Percentiles rank a stretch among this genome's conserved stretches.
These are phyloP conservation scores for Ceratocystis smalleyi DNA, from an alignment of 2,329 filamentous ascomycete species.

Conservation along the genomic window DNA sequence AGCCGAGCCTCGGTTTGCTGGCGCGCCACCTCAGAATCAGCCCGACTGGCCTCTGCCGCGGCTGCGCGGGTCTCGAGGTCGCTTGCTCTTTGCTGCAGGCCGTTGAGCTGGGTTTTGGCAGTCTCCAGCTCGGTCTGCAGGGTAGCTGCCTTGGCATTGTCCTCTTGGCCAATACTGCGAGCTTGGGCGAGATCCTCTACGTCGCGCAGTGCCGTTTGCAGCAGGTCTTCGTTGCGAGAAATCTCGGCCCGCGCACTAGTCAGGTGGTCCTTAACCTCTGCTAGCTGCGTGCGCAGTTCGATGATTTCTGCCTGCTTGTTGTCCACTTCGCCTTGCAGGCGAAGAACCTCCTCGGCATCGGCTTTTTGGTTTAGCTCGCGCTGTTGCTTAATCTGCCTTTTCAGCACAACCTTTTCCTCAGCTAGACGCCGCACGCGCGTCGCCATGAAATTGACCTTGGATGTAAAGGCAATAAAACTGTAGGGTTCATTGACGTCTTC, in stretches of 20 bases:
- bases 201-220: slow-evolving; percentile 20
- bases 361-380: slow-evolving; percentile 82
- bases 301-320: slow-evolving; percentile 17
- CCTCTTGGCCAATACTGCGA: slow-evolving; percentile 16
- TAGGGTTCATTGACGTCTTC: slow-evolving; percentile 48
- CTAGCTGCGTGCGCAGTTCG: slow-evolving; percentile 16
- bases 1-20: slow-evolving; percentile 14
- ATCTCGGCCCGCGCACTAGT: slow-evolving; percentile 16
- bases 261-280: slow-evolving; percentile 17
- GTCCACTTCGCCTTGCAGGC: slow-evolving; percentile 16
- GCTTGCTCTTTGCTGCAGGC: slow-evolving; percentile 26
- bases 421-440: slow-evolving; percentile 60
- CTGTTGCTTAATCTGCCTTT: slow-evolving; percentile 89
- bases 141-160: slow-evolving; percentile 19
- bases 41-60: slow-evolving; percentile 14
- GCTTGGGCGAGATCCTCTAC: slow-evolving; percentile 19
- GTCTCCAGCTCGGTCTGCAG: slow-evolving; percentile 31
- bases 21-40: slow-evolving; percentile 17
- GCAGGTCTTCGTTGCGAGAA: slow-evolving; percentile 21
- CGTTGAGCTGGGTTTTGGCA: slow-evolving; percentile 25
- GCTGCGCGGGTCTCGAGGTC: slow-evolving; percentile 15
- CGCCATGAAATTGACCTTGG: slow-evolving; percentile 66
- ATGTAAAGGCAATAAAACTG: slow-evolving; percentile 59
- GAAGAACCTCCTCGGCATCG: slow-evolving; percentile 48
- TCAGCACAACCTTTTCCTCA: slow-evolving; percentile 77